Percentiles rank a stretch among this genome's conserved stretches.
Conservation (phyloP, 352 stramenopile genomes). For the Lagenidium giganteum region DNA sequence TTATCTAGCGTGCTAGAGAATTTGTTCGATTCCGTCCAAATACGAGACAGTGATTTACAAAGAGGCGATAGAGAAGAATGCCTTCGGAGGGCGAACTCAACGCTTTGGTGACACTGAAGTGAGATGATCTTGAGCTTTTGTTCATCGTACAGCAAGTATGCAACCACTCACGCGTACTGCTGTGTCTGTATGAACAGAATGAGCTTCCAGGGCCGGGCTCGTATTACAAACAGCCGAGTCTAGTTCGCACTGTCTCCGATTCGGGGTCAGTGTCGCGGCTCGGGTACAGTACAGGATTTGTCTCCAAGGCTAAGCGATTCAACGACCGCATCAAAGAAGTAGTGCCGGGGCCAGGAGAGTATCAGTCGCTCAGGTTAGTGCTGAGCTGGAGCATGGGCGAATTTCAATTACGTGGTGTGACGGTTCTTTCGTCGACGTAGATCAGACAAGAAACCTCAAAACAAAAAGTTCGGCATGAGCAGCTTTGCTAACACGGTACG, state of each 20-base stretch:
- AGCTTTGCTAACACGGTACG: constrained; percentile 45
- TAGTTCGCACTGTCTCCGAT: constrained; percentile 38
- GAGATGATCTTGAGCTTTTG: neutral
- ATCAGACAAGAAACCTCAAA: constrained; percentile 35
- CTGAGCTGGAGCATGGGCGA: too few species aligned
- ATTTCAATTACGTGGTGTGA: neutral
- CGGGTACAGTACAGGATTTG: constrained; percentile 59
- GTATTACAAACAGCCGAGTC: constrained; percentile 48
- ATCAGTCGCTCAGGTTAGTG: too few species aligned
- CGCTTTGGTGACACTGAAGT: constrained; percentile 48
- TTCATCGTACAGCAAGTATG: too few species aligned
- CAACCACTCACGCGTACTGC: neutral
- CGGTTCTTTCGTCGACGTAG: neutral
- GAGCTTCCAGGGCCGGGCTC: constrained; percentile 48
- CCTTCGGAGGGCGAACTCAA: constrained; percentile 47
- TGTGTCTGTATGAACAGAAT: constrained; percentile 25
- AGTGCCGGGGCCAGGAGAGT: constrained; percentile 44
- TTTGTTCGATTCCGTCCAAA: constrained; percentile 61
- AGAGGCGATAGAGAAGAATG: constrained; percentile 40
- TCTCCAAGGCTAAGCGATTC: constrained; percentile 64
- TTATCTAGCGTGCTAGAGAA: constrained; percentile 18
- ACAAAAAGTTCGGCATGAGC: constrained; percentile 51
- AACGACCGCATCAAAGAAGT: constrained; percentile 28
- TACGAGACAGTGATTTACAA: constrained; percentile 53
- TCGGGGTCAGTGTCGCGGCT: constrained; percentile 57